These are phyloP conservation scores for Clonostachys byssicola DNA, from an alignment of 2,329 filamentous ascomycete genomes.

Conservation along the genomic window DNA sequence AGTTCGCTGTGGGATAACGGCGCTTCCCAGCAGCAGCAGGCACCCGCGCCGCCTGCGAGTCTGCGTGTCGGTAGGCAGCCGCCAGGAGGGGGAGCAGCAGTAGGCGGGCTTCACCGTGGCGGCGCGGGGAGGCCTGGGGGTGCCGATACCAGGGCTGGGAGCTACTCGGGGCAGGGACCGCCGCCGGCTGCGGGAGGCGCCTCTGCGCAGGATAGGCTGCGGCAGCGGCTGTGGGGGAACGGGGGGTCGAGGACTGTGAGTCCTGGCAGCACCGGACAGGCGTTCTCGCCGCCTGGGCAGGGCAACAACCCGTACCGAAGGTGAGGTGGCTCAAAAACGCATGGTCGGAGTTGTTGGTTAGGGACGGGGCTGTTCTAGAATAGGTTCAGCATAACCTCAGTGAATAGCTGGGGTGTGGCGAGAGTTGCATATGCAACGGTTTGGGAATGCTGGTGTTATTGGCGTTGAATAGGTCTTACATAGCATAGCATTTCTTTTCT, in stretches of 20 bases:
- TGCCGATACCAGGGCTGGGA: too few species aligned
- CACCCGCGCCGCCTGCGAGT: slow-evolving; percentile 32
- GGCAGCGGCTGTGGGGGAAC: slow-evolving; percentile 71
- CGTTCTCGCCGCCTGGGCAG: slow-evolving; percentile 42
- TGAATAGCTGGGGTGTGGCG: slow-evolving; percentile 25
- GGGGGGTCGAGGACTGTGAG: slow-evolving; percentile 54
- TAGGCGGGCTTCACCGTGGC: too few species aligned
- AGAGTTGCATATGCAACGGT: slow-evolving; percentile 13
- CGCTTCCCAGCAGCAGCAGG: slow-evolving; percentile 20
- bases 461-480: too few species aligned
- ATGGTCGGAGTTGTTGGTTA: slow-evolving; percentile 40
- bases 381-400: slow-evolving; percentile 4
- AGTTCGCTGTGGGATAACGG: slow-evolving; percentile 56
- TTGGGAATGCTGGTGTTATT: too few species aligned
- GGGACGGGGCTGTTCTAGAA: slow-evolving; percentile 30
- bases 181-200: slow-evolving; percentile 23
- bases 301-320: slow-evolving; percentile 28
- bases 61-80: slow-evolving; percentile 13
- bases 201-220: slow-evolving; percentile 76
- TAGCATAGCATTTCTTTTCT: not conserved
- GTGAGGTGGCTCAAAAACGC: slow-evolving; percentile 24
- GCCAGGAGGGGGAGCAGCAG: too few species aligned
- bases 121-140: too few species aligned
- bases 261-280: slow-evolving; percentile 33
- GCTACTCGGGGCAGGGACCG: too few species aligned